Evolutionary conservation across 1,139 yeast genomes (phyloP).

Genomic region (Geotrichum cucujoidarum): DNA sequence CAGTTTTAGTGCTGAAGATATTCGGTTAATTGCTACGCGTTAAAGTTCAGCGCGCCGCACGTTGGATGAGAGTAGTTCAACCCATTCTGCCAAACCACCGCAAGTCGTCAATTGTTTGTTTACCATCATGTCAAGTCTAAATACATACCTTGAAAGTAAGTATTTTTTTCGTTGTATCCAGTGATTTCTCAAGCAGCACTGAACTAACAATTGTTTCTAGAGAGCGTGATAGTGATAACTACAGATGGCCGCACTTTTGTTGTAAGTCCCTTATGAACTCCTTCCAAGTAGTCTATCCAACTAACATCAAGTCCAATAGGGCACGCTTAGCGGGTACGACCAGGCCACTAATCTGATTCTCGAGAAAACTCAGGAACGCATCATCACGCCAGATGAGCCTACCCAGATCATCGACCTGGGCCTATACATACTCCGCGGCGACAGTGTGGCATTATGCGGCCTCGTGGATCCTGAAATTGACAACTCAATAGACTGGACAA

Average conservation of each 20-base stretch:
- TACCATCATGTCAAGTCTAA: constrained; percentile 19
- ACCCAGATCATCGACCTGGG: constrained; percentile 57
- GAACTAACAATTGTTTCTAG: constrained; percentile 1
- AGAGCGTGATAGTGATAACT: constrained; percentile 17
- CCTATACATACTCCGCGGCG: constrained; percentile 71
- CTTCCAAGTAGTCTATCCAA: constrained; percentile 23
- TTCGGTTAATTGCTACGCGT: too few species aligned
- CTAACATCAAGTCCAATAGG: constrained; percentile 37
- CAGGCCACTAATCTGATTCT: constrained; percentile 71
- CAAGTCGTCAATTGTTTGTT: too few species aligned
- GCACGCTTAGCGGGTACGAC: constrained; percentile 75
- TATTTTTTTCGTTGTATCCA: neutral
- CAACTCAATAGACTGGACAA: constrained; percentile 52
- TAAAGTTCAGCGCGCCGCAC: too few species aligned
- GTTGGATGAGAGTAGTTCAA: neutral
- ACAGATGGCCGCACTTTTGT: constrained; percentile 20
- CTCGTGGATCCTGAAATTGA: constrained; percentile 55
- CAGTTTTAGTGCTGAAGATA: too few species aligned
- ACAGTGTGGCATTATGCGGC: constrained; percentile 73
- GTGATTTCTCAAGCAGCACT: neutral
- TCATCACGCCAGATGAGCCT: constrained; percentile 42
- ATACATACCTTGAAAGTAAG: constrained; percentile 16
- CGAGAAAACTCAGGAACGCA: constrained; percentile 53
- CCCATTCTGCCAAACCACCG: neutral
- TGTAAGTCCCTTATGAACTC: constrained; percentile 9